phyloP scores from a whole-genome alignment of 1,139 yeast genomes.

The Geotrichum reessii region DNA sequence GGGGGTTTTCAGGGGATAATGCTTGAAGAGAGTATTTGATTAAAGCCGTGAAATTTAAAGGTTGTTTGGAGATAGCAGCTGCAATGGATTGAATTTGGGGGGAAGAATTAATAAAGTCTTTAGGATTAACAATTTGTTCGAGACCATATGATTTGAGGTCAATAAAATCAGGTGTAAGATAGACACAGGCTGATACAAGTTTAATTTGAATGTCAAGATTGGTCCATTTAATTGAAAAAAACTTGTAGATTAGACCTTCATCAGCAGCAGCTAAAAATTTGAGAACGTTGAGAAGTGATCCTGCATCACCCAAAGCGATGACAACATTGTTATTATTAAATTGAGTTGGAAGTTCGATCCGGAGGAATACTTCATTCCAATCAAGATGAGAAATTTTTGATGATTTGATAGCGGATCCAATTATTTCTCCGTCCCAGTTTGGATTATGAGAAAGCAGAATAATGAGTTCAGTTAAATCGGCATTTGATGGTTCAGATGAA shows the following conservation, averaged over 20 bases:
- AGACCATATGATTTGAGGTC: constrained; percentile 23
- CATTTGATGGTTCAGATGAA: constrained; percentile 5
- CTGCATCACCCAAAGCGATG: constrained; percentile 11
- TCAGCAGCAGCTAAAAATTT: constrained; percentile 13
- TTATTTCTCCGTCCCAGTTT: constrained; percentile 14
- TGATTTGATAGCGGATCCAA: constrained; percentile 17
- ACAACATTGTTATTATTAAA: constrained; percentile 2
- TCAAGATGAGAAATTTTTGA: constrained; percentile 3
- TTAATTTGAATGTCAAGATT: constrained; percentile 26
- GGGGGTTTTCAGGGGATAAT: constrained; percentile 30
- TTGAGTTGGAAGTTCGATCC: constrained; percentile 10
- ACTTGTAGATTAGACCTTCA: constrained; percentile 10
- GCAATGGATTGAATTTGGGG: constrained; percentile 24
- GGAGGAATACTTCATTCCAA: constrained; percentile 14
- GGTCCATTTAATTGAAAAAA: constrained; percentile 23
- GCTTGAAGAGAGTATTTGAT: constrained; percentile 32
- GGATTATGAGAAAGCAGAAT: constrained; percentile 14
- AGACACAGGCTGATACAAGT: constrained; percentile 22
- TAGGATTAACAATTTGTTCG: constrained; percentile 22
- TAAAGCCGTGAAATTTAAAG: constrained; percentile 29
- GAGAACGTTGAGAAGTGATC: constrained; percentile 8
- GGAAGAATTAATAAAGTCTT: constrained; percentile 21
- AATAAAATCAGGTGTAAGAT: constrained; percentile 22
- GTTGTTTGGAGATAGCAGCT: constrained; percentile 23
- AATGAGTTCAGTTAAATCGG: constrained; percentile 17